Conservation (phyloP, 129 eudicot species). For the Helichrysum umbraculigerum region DNA sequence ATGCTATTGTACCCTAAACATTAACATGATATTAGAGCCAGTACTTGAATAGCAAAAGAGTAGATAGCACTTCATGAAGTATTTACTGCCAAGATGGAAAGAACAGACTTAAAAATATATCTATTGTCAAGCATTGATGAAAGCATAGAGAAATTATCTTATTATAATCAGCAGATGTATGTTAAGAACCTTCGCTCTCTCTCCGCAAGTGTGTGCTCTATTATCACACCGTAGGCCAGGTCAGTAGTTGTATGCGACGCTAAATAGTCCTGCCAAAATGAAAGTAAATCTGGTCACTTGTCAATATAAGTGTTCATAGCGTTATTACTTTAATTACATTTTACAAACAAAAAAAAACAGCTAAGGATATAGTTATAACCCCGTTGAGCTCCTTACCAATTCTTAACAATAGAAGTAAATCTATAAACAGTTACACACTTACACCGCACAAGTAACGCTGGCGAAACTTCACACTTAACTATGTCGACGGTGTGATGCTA, state of each 20-base stretch:
- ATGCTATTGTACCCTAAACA: constrained; percentile 14
- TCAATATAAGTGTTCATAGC: constrained; percentile 22
- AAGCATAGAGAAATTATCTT: neutral
- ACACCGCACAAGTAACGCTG: neutral
- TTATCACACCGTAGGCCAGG: constrained; percentile 83
- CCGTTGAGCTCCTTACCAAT: neutral
- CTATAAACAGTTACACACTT: constrained; percentile 6
- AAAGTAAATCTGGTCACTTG: constrained; percentile 27
- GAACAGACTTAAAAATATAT: neutral
- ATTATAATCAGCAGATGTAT: constrained; percentile 18
- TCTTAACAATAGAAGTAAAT: constrained; percentile 5
- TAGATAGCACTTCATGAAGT: constrained; percentile 10
- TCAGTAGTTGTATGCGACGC: constrained; percentile 79
- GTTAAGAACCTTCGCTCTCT: constrained; percentile 86
- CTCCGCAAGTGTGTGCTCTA: constrained; percentile 98
- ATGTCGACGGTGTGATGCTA: neutral
- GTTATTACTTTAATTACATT: constrained; percentile 11
- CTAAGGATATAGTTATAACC: constrained; percentile 3
- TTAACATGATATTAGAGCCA: constrained; percentile 17
- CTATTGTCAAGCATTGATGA: neutral
- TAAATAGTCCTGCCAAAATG: constrained; percentile 78
- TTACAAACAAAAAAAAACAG: neutral
- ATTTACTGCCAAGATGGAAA: constrained; percentile 1
- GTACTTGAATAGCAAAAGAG: neutral
- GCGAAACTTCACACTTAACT: constrained; percentile 18